A percentile compares a stretch with the other conserved stretches of the same genome.
Conservation (phyloP, 495 filamentous ascomycete species). For the Articulospora tetracladia region DNA sequence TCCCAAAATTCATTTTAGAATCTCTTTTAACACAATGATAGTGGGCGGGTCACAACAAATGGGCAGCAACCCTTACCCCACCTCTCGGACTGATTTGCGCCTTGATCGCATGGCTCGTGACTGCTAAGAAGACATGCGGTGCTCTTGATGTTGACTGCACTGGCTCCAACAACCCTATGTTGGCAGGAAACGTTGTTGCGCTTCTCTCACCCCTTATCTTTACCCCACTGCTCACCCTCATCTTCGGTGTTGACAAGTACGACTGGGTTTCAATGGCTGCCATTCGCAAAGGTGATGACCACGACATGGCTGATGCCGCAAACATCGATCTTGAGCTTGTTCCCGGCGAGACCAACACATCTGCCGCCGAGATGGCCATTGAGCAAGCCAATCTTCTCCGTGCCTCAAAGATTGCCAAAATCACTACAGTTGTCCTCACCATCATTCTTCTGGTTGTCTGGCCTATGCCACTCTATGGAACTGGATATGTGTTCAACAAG, state of each 20-base stretch:
- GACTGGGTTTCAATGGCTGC: constrained; percentile 84
- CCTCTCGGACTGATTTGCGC: constrained; percentile 72
- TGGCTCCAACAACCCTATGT: constrained; percentile 82
- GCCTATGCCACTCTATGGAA: constrained; percentile 94
- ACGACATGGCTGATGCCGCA: constrained; percentile 29
- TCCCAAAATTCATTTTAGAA: neutral
- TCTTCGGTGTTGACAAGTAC: constrained; percentile 62
- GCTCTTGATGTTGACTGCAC: constrained; percentile 69
- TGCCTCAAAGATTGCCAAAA: constrained; percentile 76
- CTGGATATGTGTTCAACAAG: constrained; percentile 71
- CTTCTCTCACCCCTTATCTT: constrained; percentile 77
- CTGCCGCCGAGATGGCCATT: constrained; percentile 12
- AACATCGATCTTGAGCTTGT: constrained; percentile 22
- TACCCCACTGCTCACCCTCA: constrained; percentile 72
- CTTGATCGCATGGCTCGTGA: constrained; percentile 88
- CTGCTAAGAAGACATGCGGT: constrained; percentile 73
- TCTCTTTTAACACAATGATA: no score
- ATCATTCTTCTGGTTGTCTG: constrained; percentile 78
- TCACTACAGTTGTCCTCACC: constrained; percentile 69
- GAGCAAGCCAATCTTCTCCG: constrained; percentile 52
- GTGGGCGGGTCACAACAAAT: constrained; percentile 24
- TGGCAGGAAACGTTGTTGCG: constrained; percentile 77
- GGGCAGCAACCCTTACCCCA: constrained; percentile 39
- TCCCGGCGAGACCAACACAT: constrained; percentile 12
- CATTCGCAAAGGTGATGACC: constrained; percentile 71